Percentiles rank a stretch among this genome's conserved stretches.
Conservation (phyloP, 345 rosid species). For the Conringia planisiliqua region DNA sequence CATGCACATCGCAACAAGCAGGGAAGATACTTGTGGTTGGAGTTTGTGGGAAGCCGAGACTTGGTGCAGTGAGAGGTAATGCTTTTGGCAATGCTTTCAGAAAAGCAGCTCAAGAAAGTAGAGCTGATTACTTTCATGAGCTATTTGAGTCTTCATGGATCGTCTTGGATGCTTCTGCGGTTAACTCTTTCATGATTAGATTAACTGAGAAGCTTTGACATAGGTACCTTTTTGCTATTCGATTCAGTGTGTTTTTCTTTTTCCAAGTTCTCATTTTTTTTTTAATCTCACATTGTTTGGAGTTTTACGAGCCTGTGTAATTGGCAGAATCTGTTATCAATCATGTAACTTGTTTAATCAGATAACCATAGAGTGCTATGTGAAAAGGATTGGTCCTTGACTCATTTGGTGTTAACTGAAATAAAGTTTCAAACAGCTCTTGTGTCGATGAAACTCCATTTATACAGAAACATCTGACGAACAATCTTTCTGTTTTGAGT, state of each 20-base stretch:
- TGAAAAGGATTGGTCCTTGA: background rate
- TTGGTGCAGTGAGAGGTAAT: slow-evolving; percentile 89
- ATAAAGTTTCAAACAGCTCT: background rate
- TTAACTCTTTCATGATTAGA: slow-evolving; percentile 84
- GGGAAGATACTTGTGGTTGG: slow-evolving; percentile 81
- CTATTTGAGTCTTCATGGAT: slow-evolving; percentile 99
- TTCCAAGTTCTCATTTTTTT: background rate
- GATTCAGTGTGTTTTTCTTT: slow-evolving; percentile 9
- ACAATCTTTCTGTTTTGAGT: background rate
- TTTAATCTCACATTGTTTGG: background rate
- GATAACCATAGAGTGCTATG: slow-evolving; percentile 16
- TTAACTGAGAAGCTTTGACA: slow-evolving; percentile 78
- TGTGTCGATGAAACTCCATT: background rate
- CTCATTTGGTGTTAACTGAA: slow-evolving; percentile 4
- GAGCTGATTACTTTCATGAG: slow-evolving; percentile 87
- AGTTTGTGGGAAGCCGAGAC: slow-evolving; percentile 89
- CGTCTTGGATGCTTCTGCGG: slow-evolving; percentile 62
- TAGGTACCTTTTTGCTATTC: background rate
- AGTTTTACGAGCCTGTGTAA: slow-evolving; percentile 16
- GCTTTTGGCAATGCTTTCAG: slow-evolving; percentile 86
- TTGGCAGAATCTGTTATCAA: slow-evolving; percentile 23
- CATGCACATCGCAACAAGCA: slow-evolving; percentile 66
- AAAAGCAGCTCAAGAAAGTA: slow-evolving; percentile 78
- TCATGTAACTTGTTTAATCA: slow-evolving; percentile 22
- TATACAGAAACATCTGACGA: background rate